A percentile compares a stretch with the other conserved stretches of the same genome.
Evolutionary conservation across 129 eudicot species (phyloP).

Genomic region (Mikania micrantha): DNA sequence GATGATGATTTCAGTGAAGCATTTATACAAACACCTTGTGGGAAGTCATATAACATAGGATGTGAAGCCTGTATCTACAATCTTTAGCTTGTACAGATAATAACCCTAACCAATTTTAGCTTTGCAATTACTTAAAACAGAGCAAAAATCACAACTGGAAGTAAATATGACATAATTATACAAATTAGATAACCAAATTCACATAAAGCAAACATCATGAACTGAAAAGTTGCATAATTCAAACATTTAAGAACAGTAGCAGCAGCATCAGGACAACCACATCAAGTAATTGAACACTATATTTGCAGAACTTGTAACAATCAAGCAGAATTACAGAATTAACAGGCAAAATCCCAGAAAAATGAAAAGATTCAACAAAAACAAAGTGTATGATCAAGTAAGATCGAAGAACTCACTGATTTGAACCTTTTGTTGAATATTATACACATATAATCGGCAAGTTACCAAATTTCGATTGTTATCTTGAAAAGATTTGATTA

Average conservation of each 20-base stretch:
- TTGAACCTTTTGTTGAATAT: background rate
- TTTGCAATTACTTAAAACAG: background rate
- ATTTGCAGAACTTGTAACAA: background rate
- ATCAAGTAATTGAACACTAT: too few species aligned
- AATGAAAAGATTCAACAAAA: background rate
- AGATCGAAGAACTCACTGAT: conserved; percentile 4
- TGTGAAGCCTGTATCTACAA: background rate
- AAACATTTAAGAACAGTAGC: background rate
- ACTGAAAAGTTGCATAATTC: background rate
- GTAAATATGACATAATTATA: background rate
- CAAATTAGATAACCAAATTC: background rate
- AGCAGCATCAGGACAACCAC: background rate
- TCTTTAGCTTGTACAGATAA: background rate
- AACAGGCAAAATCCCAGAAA: background rate
- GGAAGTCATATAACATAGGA: background rate
- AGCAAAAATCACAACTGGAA: background rate
- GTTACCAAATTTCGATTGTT: conserved; percentile 4
- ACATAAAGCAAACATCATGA: background rate
- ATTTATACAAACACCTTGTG: conserved; percentile 17
- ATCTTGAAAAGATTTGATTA: background rate
- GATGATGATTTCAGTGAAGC: conserved; percentile 3
- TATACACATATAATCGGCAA: background rate
- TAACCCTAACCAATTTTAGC: conserved; percentile 10
- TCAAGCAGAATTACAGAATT: background rate
- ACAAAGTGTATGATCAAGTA: conserved; percentile 8